Base-by-base conservation (phyloP, 192 early-diverging fungal genomes). In the Entomortierella lignicola region DNA sequence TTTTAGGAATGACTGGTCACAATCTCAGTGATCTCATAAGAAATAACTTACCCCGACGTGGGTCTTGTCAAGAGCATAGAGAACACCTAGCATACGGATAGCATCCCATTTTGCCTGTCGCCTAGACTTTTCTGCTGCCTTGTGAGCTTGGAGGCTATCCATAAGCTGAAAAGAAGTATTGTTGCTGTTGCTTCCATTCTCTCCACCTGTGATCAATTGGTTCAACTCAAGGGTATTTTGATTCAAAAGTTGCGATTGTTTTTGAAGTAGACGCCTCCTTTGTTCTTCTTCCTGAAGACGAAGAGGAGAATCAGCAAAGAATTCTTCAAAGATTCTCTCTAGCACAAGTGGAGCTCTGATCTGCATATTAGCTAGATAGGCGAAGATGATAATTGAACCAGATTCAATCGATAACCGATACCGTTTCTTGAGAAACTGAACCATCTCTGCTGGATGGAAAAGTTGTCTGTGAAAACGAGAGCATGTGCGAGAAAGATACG, bases 261-360 rank as follows among this genome's bases (percentile, higher is more conserved):
- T 32, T 52, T 55, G 56, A 11, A 34, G 31, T 8, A 60, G 55
- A 6, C 47, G 32, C 32, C 55, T 70, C 42, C 54, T 34, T 7
- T 52, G 51, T 10, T 63, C 44, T 8, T 79, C 75, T 50, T 70
- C 68, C 26, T 61, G 51, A 0, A 67, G 59, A 29, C 50, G 44
- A 32, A 77, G 52, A 25, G 52, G 53, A 17, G 69, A 63, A 43
- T 81, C 77, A 20, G 69, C 63, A 29, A 84, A 84, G 61, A 84
- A 84, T n/a, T 84, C 79, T 39, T 84, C 77, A 58, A 84, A 75
- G 34, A 84, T 81, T n/a, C 72, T 60, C 26, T 84, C 82, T 2
- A 84, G 72, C 30, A 84, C 27, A 20, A 57, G 11, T 7, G 82
- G 82, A 2, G 82, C 77, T 27, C 69, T 72, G 51, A 72, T 48